A percentile compares a stretch with the other conserved stretches of the same genome.
These are phyloP conservation scores for Anastatica hierochuntica DNA, from an alignment of 345 rosid genomes.

Conservation along the genomic window DNA sequence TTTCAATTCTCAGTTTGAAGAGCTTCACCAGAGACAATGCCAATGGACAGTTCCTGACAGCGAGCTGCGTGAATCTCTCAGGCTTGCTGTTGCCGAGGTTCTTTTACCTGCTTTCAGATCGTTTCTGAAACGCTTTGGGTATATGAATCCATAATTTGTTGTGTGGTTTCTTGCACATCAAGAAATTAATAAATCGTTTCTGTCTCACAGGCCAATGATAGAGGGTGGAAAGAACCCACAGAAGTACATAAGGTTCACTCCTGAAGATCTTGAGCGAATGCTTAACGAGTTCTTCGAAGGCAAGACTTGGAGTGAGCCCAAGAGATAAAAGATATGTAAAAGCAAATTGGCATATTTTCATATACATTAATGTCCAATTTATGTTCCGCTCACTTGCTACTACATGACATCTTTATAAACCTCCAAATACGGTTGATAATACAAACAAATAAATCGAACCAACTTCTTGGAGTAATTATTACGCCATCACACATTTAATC, in stretches of 20 bases:
- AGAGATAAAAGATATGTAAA: no score
- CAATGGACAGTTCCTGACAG: constrained; percentile 99
- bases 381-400: no score
- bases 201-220: constrained; percentile 56
- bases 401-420: no score
- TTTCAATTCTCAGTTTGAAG: constrained; percentile 81
- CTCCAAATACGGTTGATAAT: no score
- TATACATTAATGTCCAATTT: not conserved
- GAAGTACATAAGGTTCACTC: constrained; percentile 69
- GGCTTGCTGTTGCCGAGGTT: constrained; percentile 96
- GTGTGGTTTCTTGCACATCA: constrained; percentile 1
- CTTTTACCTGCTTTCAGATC: constrained; percentile 95
- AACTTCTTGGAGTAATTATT: no score
- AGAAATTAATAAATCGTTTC: not conserved
- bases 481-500: no score
- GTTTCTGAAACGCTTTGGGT: constrained; percentile 78
- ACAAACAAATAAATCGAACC: no score
- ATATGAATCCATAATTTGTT: not conserved
- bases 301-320: constrained; percentile 77
- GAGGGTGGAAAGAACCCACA: constrained; percentile 77
- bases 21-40: constrained; percentile 82
- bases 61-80: constrained; percentile 77
- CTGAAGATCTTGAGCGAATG: constrained; percentile 85
- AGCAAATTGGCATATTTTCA: no score
- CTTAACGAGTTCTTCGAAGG: constrained; percentile 88